Evolutionary conservation across 352 stramenopile species (phyloP).

Genomic region (Pythium myriotylum): DNA sequence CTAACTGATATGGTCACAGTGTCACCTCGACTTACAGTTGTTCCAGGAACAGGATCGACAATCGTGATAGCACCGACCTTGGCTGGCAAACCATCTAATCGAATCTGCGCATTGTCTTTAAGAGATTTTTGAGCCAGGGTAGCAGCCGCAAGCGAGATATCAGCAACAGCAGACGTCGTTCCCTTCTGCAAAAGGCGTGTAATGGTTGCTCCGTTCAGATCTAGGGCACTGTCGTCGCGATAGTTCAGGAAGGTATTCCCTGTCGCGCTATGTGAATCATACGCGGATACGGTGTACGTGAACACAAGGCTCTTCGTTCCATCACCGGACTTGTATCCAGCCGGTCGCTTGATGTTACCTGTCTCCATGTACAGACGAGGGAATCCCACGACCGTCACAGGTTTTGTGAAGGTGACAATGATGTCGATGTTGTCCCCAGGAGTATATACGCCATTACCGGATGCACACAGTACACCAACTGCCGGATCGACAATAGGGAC

Average conservation of each 20-base stretch:
- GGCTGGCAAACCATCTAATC: conserved; percentile 55
- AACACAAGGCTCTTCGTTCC: conserved; percentile 68
- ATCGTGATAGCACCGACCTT: conserved; percentile 48
- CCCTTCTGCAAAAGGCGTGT: conserved; percentile 38
- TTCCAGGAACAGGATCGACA: conserved; percentile 29
- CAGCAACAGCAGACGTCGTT: conserved; percentile 22
- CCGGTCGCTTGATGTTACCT: conserved; percentile 63
- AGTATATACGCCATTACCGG: conserved; percentile 61
- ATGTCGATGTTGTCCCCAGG: conserved; percentile 70
- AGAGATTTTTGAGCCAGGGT: conserved; percentile 47
- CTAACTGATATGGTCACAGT: conserved; percentile 62
- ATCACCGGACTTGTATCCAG: conserved; percentile 62
- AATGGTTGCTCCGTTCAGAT: conserved; percentile 73
- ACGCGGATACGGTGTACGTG: conserved; percentile 68
- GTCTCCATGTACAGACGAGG: conserved; percentile 77
- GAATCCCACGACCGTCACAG: conserved; percentile 65
- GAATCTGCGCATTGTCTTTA: conserved; percentile 51
- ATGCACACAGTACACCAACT: conserved; percentile 56
- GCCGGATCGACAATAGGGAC: conserved; percentile 53
- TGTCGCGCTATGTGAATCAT: conserved; percentile 51
- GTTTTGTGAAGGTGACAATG: conserved; percentile 75
- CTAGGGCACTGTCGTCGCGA: conserved; percentile 53
- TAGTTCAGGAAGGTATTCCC: conserved; percentile 67
- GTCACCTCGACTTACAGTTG: conserved; percentile 46
- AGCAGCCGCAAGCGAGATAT: conserved; percentile 40